phyloP scores from a whole-genome alignment of 1,284 basidiomycete genomes.

The Ustilago lituana region DNA sequence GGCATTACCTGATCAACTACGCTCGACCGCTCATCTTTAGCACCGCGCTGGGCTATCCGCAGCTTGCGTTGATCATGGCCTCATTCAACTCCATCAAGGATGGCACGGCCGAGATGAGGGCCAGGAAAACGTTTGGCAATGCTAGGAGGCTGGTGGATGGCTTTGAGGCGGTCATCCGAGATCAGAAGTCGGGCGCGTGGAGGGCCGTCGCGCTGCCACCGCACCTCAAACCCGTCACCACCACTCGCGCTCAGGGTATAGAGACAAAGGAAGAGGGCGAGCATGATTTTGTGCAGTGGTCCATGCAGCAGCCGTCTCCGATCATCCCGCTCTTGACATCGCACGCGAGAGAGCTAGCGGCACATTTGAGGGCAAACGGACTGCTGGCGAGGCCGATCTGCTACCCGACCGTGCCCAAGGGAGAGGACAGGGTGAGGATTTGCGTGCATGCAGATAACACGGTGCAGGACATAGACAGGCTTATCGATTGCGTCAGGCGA shows the following conservation, averaged over 20 bases:
- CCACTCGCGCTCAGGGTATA: background rate
- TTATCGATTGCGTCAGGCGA: slow-evolving; percentile 31
- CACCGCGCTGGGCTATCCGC: slow-evolving; percentile 50
- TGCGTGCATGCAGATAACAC: slow-evolving; percentile 83
- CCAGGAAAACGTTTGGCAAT: slow-evolving; percentile 13
- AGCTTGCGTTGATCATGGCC: slow-evolving; percentile 74
- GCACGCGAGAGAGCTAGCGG: slow-evolving; percentile 77
- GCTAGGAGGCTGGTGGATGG: slow-evolving; percentile 9
- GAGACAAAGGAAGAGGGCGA: background rate
- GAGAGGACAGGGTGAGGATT: slow-evolving; percentile 81
- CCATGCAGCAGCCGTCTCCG: slow-evolving; percentile 70
- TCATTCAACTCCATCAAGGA: slow-evolving; percentile 81
- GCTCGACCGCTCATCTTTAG: slow-evolving; percentile 76
- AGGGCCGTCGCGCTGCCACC: slow-evolving; percentile 23
- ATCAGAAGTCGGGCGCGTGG: background rate
- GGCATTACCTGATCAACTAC: slow-evolving; percentile 90
- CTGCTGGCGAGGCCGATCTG: slow-evolving; percentile 82
- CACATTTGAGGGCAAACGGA: slow-evolving; percentile 73
- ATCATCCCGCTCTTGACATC: slow-evolving; percentile 87
- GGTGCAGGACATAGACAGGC: slow-evolving; percentile 73
- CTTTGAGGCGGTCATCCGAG: slow-evolving; percentile 18
- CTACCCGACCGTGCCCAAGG: slow-evolving; percentile 78
- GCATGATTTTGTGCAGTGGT: slow-evolving; percentile 25
- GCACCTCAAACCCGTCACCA: slow-evolving; percentile 12
- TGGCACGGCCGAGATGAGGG: slow-evolving; percentile 73